Base-by-base conservation (phyloP, 78 protist genomes). In the Dictyostelium brefeldianum region DNA sequence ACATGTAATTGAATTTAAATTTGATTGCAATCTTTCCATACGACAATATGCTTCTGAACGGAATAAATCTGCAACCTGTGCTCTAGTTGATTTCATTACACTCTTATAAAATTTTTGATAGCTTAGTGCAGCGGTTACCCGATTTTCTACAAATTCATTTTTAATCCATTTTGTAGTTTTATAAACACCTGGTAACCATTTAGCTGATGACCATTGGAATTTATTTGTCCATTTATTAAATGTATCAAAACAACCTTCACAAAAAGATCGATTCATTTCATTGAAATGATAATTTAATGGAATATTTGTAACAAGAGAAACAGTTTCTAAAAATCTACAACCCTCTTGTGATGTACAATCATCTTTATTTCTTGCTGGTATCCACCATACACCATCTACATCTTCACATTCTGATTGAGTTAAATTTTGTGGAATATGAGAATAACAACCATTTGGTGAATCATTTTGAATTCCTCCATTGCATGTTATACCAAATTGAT, bases 1-100 rank as follows among this genome's bases (percentile, higher is more conserved):
- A 50, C 89, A 82, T 64, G 80, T 50, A 22, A 82, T 82, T 27
- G 89, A 64, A 22, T 82, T 51, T 11, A 82, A 22, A 22, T 82
- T 82, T 25, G 71, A 53, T 31, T 69, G 65, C 12, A 82, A 10
- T 57, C 79, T 27, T 65, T 65, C 47, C 46, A 65, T 29, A 14
- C 73, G 15, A 29, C 73, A 65, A 29, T 65, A 65, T 22, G 73
- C 73, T 65, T 65, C 73, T 18, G 91, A 83, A 43, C 91, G 50
- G n/a, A 73, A 54, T 18, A 73, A 51, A 46, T 83, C 81, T 17
- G 78, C 69, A 20, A 83, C 36, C 8, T 57, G 64, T 17, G 36
- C 48, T 10, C 41, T 27, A 15, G 14, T 25, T 36, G 81, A 20
- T 3, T 71, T 36, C 10, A 9, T n/a, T 0, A 81, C 29, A 41